Evolutionary conservation across 2,329 filamentous ascomycete species (phyloP).

Genomic region (Sporothrix pallida): DNA sequence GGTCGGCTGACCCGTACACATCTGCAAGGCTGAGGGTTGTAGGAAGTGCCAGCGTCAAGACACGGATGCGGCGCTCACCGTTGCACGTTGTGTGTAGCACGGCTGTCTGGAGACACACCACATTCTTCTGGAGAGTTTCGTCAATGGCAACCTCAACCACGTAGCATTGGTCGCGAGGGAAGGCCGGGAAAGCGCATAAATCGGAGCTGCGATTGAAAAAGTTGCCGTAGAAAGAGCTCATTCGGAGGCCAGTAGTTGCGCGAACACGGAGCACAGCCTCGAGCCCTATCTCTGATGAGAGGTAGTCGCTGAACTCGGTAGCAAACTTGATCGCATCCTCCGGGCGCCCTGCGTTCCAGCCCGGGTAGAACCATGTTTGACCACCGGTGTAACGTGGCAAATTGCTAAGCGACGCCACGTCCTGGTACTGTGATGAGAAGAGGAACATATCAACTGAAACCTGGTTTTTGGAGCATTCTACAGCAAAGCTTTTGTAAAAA

Average conservation of each 20-base stretch:
- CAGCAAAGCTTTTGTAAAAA: slow-evolving; percentile 99
- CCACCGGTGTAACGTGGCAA: slow-evolving; percentile 94
- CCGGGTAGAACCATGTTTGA: slow-evolving; percentile 98
- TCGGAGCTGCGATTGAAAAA: slow-evolving; percentile 99
- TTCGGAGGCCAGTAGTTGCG: slow-evolving; percentile 90
- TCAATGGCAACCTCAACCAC: slow-evolving; percentile 98
- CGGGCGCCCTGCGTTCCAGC: slow-evolving; percentile 90
- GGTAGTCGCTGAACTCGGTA: slow-evolving; percentile 92
- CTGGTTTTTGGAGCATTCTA: slow-evolving; percentile 98
- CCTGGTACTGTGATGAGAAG: slow-evolving; percentile 94
- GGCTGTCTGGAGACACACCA: slow-evolving; percentile 90
- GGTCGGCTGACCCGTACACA: slow-evolving; percentile 92
- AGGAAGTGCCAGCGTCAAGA: slow-evolving; percentile 89
- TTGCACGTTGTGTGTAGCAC: slow-evolving; percentile 98
- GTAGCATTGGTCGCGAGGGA: slow-evolving; percentile 95
- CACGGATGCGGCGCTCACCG: slow-evolving; percentile 91
- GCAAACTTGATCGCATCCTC: slow-evolving; percentile 99
- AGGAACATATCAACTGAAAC: slow-evolving; percentile 99
- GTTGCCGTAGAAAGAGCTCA: slow-evolving; percentile 99
- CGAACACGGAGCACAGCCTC: slow-evolving; percentile 95
- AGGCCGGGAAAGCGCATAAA: slow-evolving; percentile 95
- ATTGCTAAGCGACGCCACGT: slow-evolving; percentile 95
- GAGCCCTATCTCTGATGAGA: slow-evolving; percentile 94
- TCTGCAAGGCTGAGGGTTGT: slow-evolving; percentile 91
- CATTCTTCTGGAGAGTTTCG: slow-evolving; percentile 87